Evolutionary conservation across 257 asterid genomes (phyloP).

Genomic region (Solanum pimpinellifolium): DNA sequence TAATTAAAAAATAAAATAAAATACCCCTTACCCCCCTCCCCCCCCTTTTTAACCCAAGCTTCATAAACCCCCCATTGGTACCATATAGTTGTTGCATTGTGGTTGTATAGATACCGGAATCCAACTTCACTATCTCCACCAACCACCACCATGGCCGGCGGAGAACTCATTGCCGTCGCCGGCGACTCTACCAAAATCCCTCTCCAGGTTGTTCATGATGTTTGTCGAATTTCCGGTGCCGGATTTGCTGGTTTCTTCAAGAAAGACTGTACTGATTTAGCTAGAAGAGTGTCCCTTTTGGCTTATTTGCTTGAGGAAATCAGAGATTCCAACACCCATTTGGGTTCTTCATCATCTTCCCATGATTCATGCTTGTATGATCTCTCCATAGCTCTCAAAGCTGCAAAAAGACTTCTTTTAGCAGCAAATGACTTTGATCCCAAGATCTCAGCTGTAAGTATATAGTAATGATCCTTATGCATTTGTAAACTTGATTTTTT

Average conservation of each 20-base stretch:
- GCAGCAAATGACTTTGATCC: conserved; percentile 21
- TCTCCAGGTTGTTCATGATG: conserved; percentile 50
- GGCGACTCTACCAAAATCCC: conserved; percentile 12
- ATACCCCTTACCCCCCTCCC: not conserved
- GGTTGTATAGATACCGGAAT: conserved; percentile 2
- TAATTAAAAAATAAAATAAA: not conserved
- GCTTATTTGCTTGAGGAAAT: conserved; percentile 78
- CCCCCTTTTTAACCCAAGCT: not conserved
- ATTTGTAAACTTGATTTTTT: not conserved
- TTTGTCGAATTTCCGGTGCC: conserved; percentile 42
- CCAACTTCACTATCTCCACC: not conserved
- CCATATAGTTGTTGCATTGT: conserved; percentile 7
- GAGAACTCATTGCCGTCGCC: conserved; percentile 25
- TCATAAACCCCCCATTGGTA: not conserved
- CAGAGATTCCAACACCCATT: conserved; percentile 29
- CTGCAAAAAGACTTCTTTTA: conserved; percentile 23
- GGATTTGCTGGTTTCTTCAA: conserved; percentile 70
- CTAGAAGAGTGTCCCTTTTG: conserved; percentile 66
- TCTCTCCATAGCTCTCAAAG: conserved; percentile 28
- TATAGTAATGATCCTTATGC: not conserved
- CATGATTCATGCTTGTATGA: conserved; percentile 36
- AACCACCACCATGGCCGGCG: conserved; percentile 51
- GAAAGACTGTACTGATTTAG: conserved; percentile 75
- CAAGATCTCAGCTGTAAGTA: conserved; percentile 20
- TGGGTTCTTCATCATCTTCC: conserved; percentile 24